Base-by-base conservation (phyloP, 148 eudicot genomes). In the Silene conica region DNA sequence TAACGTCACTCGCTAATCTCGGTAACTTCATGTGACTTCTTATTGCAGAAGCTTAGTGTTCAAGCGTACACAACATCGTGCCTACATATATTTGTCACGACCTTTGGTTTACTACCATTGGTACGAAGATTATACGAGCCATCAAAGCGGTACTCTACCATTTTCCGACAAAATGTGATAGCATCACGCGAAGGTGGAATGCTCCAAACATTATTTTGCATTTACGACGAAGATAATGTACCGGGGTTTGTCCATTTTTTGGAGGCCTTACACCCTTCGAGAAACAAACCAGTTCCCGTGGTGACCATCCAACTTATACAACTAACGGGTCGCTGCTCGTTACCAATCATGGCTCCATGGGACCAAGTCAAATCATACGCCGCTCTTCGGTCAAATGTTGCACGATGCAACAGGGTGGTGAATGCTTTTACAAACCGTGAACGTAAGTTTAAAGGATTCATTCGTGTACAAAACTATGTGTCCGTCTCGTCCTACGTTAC, bases 241-340 rank as follows among this genome's bases (percentile, higher is more conserved):
- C 79, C 69, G 5, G 79, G 79, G 62, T 13, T 80, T 1, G 7
- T 76, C 8, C 79, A 72, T 20, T 58, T 76, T 9, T 28, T 76
- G 0, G 79, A 76, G 28, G 34, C 74, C 0, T 31, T 69, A 8
- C 48, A 76, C 19, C 79, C 79, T 7, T 69, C 79, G 31, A 56
- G 38, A 20, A 14, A 19, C 16, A 48, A 62, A n/a, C 69, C 34
- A 10, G 52, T 76, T 15, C 69, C 79, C 4, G 54, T 70, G 0
- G 41, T 70, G 26, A 72, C 74, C 0, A 18, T 76, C 16, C 79
- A 76, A 31, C 79, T 76, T 60, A 61, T 70, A 61, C 74, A 70
- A 19, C 79, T 76, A 23, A 76, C 79, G 31, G 79, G 79, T 1
- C 74, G 68, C 14, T 71, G 72, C 69, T 67, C 79, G 3, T 26